Conservation (phyloP, 257 asterid species). For the Primulina huaijiensis region DNA sequence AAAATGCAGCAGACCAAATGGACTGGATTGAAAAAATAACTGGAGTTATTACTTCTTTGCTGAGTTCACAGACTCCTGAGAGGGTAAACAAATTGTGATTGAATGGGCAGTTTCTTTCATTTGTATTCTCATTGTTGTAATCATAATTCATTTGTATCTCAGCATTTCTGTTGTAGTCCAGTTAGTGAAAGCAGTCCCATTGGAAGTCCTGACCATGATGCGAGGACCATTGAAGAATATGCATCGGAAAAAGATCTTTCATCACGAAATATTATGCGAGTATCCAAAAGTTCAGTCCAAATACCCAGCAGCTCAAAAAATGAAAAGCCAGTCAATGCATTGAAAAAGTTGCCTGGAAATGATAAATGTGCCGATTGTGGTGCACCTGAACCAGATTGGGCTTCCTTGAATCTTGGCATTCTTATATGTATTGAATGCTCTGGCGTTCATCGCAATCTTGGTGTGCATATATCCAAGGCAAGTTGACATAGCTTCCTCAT, state of each 20-base stretch:
- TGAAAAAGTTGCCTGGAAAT: conserved; percentile 72
- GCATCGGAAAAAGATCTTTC: conserved; percentile 45
- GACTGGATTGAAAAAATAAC: conserved; percentile 90
- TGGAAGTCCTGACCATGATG: conserved; percentile 53
- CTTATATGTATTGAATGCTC: conserved; percentile 92
- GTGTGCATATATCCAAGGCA: conserved; percentile 92
- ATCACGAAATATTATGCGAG: conserved; percentile 48
- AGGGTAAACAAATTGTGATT: conserved; percentile 45
- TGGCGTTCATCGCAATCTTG: conserved; percentile 91
- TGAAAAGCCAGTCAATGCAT: conserved; percentile 62
- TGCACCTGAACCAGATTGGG: conserved; percentile 94
- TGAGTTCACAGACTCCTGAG: conserved; percentile 65
- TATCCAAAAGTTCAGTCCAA: conserved; percentile 59
- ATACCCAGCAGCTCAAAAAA: conserved; percentile 37
- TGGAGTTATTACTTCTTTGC: conserved; percentile 74
- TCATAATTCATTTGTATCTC: conserved; percentile 29
- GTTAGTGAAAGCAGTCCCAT: conserved; percentile 49
- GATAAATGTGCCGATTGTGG: conserved; percentile 97
- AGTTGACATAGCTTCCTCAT: conserved; percentile 28
- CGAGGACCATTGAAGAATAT: conserved; percentile 37
- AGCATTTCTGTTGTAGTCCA: conserved; percentile 58
- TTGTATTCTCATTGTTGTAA: conserved; percentile 23
- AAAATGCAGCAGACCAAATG: conserved; percentile 68
- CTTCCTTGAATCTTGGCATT: conserved; percentile 85
- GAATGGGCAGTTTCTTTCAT: not conserved